Base-by-base conservation (phyloP, 345 rosid species). In the Clarkia xantiana region DNA sequence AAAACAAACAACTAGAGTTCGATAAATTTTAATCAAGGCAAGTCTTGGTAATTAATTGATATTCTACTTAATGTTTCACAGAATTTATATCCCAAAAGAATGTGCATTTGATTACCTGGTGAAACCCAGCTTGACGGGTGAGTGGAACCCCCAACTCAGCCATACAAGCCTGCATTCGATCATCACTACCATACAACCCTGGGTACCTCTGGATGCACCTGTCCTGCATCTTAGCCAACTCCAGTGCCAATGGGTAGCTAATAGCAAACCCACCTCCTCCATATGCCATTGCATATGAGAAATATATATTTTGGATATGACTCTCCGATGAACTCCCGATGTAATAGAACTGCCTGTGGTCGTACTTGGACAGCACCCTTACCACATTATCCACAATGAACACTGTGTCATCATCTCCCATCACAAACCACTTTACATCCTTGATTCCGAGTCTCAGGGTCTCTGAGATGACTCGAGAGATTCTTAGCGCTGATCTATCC, bases 231-330 rank as follows among this genome's bases (percentile, higher is more conserved):
- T 65, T 71, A 16, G 76, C 76, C 56, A 88, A 58, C 60, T 79
- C 80, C 14, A 62, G 48, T 0, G 97, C 94, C 63, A 79, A 47
- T 1, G 94, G 72, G 46, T 79, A 82, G 61, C 94, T 88, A 22
- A 88, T 84, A 1, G 91, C 94, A 3, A 88, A 88, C 0, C 93
- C 94, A 10, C 86, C 94, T 3, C 97, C 94, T 15, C 94, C 94
- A 57, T 72, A 81, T 0, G 91, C 94, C 97, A 88, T 84, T 0
- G 76, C 60, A 51, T 87, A 81, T 0, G 91, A 84, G 59, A 84
- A 84, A 22, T 57, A 74, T 25, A 87, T 84, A 50, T 87, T 87
- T 71, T 81, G 86, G 42, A 79, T 75, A 13, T 84, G 94, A 55
- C 86, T 79, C 59, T 84, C 91, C 0, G 91, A 84, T 4, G 86